Evolutionary conservation across 2,329 filamentous ascomycete genomes (phyloP), one percentile per base, ranked within the genome.

Genomic region (Chaetothyriales sp.): DNA sequence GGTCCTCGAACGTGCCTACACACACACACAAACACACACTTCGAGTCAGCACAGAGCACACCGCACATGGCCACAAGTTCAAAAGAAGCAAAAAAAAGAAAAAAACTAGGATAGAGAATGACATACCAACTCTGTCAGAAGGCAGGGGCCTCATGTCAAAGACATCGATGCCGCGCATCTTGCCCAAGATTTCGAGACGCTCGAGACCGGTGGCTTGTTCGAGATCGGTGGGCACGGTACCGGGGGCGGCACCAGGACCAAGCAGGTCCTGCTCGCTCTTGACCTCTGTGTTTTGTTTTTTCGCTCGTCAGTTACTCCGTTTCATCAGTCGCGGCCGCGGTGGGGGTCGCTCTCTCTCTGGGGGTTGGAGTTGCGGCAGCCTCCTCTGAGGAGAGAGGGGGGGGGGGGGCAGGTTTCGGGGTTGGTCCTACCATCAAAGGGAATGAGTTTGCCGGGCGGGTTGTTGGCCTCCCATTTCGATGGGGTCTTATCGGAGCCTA

Each of bases 81-180:
- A n/a, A n/a, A n/a, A n/a, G n/a, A n/a, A n/a, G n/a, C n/a, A n/a
- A n/a, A n/a, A n/a, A n/a, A n/a, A n/a, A n/a, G n/a, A n/a, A n/a
- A n/a, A n/a, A n/a, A n/a, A n/a, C n/a, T n/a, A n/a, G n/a, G n/a
- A n/a, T n/a, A n/a, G n/a, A n/a, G n/a, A n/a, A n/a, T n/a, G n/a
- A 64, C 74, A 59, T 76, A 86, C 90, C 90, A 71, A 79, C 79
- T 66, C 92, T 83, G 69, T 84, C 92, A 58, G 90, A 77, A 69
- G 96, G 92, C 63, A 98, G 80, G 57, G 92, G 92, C 71, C 81
- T 83, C 92, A 96, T 95, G 74, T 98, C 89, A 75, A 98, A 98
- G 68, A 96, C 77, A 68, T 98, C 92, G 64, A 95, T 76, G 60
- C 92, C 89, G 77, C 96, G 87, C 84, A 96, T 95, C 81, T 98